phyloP scores from a whole-genome alignment of 176 grass and related monocot genomes.

The Oryza coarctata region DNA sequence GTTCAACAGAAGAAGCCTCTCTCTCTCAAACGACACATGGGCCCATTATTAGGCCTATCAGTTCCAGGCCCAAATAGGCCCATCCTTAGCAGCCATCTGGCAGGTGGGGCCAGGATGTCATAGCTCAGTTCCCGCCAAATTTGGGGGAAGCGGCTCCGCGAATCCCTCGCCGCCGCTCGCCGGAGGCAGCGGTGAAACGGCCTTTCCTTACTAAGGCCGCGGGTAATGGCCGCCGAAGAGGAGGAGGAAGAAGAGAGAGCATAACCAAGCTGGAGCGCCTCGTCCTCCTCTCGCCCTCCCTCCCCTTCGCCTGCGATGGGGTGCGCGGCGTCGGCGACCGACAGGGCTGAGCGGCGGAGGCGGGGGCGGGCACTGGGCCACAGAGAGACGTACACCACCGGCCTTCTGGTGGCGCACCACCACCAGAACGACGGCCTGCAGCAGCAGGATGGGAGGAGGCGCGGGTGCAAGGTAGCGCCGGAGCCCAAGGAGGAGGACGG shows the following conservation, averaged over 20 bases:
- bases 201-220: constrained; percentile 30
- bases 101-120: constrained; percentile 7
- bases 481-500: constrained; percentile 28
- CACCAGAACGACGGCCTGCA: not conserved
- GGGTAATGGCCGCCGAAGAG: not conserved
- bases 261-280: not conserved
- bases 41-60: not conserved
- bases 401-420: not conserved
- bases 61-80: not conserved
- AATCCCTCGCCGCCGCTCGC: constrained; percentile 42
- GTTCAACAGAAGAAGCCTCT: too few species aligned
- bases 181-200: constrained; percentile 25
- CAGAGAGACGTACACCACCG: constrained; percentile 35
- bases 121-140: constrained; percentile 23
- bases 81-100: not conserved
- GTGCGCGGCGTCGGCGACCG: constrained; percentile 39
- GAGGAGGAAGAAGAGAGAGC: not conserved
- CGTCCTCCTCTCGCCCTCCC: not conserved
- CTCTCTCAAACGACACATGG: too few species aligned
- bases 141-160: constrained; percentile 32
- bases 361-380: constrained; percentile 22
- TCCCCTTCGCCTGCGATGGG: constrained; percentile 43
- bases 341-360: constrained; percentile 38
- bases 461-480: constrained; percentile 22
- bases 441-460: constrained; percentile 6